Percentiles rank a stretch among this genome's conserved stretches.
Conservation (phyloP, 768 basidiomycete genomes). For the Psilocybe sp. region DNA sequence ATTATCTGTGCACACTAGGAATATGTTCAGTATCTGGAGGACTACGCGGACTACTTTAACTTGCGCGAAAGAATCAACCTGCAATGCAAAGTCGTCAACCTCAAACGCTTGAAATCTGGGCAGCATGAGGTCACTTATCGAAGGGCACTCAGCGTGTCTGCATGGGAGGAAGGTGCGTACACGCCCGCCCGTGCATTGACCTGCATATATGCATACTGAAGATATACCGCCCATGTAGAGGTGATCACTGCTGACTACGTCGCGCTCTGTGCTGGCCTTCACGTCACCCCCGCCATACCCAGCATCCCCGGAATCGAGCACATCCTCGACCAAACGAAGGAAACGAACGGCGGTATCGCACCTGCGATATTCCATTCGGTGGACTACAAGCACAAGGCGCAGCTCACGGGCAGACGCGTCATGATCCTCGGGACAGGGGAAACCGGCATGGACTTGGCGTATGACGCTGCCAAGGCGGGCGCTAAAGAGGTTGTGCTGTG, state of each 20-base stretch:
- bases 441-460: constrained; percentile 61
- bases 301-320: constrained; percentile 45
- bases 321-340: constrained; percentile 21
- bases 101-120: constrained; percentile 14
- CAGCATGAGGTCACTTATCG: constrained; percentile 12
- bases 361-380: constrained; percentile 45
- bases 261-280: constrained; percentile 54
- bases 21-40: constrained; percentile 50
- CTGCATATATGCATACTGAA: neutral
- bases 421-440: constrained; percentile 61
- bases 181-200: neutral
- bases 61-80: constrained; percentile 36
- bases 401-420: constrained; percentile 43
- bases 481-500: constrained; percentile 53
- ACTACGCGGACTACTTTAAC: constrained; percentile 41
- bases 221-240: constrained; percentile 12
- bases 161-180: constrained; percentile 5
- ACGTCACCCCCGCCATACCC: constrained; percentile 52
- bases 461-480: constrained; percentile 45
- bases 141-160: neutral
- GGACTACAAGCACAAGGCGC: constrained; percentile 45
- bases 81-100: constrained; percentile 34
- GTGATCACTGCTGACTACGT: constrained; percentile 37
- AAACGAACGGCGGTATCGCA: constrained; percentile 10
- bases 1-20: constrained; percentile 21